Evolutionary conservation across 2,329 filamentous ascomycete genomes (phyloP).

Genomic region (Didymella pomorum): DNA sequence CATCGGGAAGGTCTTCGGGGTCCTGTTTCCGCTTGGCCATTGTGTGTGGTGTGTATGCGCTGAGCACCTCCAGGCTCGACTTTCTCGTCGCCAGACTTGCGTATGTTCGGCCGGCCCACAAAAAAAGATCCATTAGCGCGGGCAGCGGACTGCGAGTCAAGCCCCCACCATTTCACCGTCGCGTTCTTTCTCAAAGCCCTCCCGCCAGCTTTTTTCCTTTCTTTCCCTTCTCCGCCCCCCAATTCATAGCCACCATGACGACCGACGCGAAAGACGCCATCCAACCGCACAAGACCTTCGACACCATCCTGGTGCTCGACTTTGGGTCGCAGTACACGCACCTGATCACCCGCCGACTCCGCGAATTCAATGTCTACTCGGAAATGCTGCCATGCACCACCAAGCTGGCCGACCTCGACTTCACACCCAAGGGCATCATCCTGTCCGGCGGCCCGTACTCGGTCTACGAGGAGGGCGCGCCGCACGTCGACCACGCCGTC

Average conservation of each 20-base stretch:
- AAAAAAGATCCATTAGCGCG: slow-evolving; percentile 6
- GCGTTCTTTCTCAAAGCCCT: slow-evolving; percentile 7
- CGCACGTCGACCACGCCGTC: slow-evolving; percentile 81
- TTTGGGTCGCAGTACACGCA: slow-evolving; percentile 78
- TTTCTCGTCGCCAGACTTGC: slow-evolving; percentile 4
- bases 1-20: slow-evolving; percentile 48
- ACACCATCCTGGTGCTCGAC: slow-evolving; percentile 76
- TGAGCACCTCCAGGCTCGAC: background rate
- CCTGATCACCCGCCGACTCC: slow-evolving; percentile 76
- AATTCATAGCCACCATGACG: slow-evolving; percentile 43
- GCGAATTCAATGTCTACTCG: slow-evolving; percentile 81
- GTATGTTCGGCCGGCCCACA: slow-evolving; percentile 1
- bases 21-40: slow-evolving; percentile 52
- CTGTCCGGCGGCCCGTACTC: slow-evolving; percentile 76
- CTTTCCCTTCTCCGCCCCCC: background rate
- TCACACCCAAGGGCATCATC: slow-evolving; percentile 85
- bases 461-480: slow-evolving; percentile 80
- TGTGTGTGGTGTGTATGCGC: slow-evolving; percentile 18
- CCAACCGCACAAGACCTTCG: slow-evolving; percentile 60
- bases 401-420: slow-evolving; percentile 78
- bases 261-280: slow-evolving; percentile 53
- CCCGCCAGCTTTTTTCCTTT: slow-evolving; percentile 11
- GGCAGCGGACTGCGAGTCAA: background rate
- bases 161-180: slow-evolving; percentile 14
- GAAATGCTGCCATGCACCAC: slow-evolving; percentile 90